Base-by-base conservation (phyloP, 257 asterid species). In the Datura wrightii region DNA sequence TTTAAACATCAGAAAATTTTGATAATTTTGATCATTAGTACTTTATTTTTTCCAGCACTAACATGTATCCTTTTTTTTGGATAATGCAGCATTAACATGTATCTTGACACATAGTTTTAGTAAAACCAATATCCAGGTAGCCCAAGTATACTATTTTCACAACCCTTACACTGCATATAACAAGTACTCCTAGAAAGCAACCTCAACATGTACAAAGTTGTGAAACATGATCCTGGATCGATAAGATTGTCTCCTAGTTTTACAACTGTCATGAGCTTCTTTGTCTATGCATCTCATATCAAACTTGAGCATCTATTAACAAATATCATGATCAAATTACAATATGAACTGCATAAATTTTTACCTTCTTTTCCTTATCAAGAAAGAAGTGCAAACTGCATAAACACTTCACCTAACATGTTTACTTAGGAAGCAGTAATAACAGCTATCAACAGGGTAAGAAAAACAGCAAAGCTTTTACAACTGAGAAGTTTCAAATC, bases 241-340 rank as follows among this genome's bases (percentile, higher is more conserved):
- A 50, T 74, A 24, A 15, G 15, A 55, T 8, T 7, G 63, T 24
- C 82, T 52, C 62, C 6, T 14, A 74, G 58, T 31, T 48, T 76
- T 24, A 24, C 59, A 14, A 31, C n/a, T 76, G 82, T 50, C 62
- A 50, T 50, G 41, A 50, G 62, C 31, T 76, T 76, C 46, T 24
- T 24, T 74, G 18, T 74, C 60, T 13, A 24, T 31, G 59, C 62
- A 76, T 50, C 62, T 31, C 62, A 50, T 44, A 50, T 13, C 62
- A 76, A 31, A 34, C 31, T 24, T 76, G 79, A 42, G 79, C 42
- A 4, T 50, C 62, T 76, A 50, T 31, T 13, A 76, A 50, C 8
- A 76, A 76, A 50, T 50, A 76, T 76, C 46, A 76, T 50, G 63
- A 76, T 50, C 46, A 50, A 50, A 76, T 31, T 76, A 53, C 81